Evolutionary conservation across 352 stramenopile genomes (phyloP).

Genomic region (Pilasporangium apinafurcum): DNA sequence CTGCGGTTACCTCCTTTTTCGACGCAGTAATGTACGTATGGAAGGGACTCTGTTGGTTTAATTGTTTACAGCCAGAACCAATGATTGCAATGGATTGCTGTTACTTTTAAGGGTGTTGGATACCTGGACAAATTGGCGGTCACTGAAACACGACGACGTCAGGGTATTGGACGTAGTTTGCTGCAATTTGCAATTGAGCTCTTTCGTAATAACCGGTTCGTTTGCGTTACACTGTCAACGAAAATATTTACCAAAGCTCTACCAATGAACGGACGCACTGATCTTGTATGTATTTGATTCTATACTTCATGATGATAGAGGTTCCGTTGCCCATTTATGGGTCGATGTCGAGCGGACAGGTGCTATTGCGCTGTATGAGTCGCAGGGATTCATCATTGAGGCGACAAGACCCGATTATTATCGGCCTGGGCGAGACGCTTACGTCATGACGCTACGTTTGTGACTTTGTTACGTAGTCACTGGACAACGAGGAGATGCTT

Average conservation of each 20-base stretch:
- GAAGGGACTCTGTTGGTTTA: background rate
- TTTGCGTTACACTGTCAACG: too few relatives aligned
- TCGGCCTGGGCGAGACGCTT: conserved; percentile 24
- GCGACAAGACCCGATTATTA: conserved; percentile 32
- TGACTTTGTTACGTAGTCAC: too few relatives aligned
- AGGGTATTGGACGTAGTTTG: conserved; percentile 22
- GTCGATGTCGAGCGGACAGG: conserved; percentile 23
- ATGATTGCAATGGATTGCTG: background rate
- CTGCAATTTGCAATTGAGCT: conserved; percentile 21
- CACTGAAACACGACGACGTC: conserved; percentile 16
- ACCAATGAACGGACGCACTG: too few relatives aligned
- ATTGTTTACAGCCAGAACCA: background rate
- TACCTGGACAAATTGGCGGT: conserved; percentile 45
- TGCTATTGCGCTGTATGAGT: conserved; percentile 35
- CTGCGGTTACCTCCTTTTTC: conserved; percentile 36
- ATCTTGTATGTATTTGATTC: too few relatives aligned
- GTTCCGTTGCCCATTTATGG: conserved; percentile 13
- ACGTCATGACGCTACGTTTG: conserved; percentile 29
- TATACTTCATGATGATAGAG: too few relatives aligned
- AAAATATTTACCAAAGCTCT: too few relatives aligned
- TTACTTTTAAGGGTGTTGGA: conserved; percentile 16
- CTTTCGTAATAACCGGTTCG: conserved; percentile 21
- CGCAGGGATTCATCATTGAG: conserved; percentile 20
- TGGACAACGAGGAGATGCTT: too few relatives aligned
- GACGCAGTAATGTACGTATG: conserved; percentile 25